Conservation (phyloP, 371 early-diverging fungal species). For the Mucor irregularis region DNA sequence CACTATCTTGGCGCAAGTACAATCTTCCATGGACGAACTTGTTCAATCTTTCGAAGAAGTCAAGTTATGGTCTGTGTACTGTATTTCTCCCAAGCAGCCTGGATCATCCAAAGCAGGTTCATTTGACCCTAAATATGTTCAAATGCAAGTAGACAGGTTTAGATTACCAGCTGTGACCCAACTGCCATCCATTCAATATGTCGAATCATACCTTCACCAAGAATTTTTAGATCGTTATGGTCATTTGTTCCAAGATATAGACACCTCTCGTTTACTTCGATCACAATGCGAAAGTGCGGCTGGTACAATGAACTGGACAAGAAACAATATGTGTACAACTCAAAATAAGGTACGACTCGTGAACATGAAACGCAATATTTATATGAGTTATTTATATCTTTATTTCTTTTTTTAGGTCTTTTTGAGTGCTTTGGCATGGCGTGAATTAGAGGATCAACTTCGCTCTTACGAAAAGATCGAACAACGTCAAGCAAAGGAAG, state of each 20-base stretch:
- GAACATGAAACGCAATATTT: neutral
- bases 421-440: slow-evolving; percentile 74
- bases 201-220: slow-evolving; percentile 57
- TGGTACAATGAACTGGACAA: slow-evolving; percentile 65
- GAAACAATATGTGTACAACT: slow-evolving; percentile 70
- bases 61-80: slow-evolving; percentile 83
- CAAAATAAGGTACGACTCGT: slow-evolving; percentile 54
- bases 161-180: slow-evolving; percentile 55
- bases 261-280: slow-evolving; percentile 41
- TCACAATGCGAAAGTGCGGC: slow-evolving; percentile 61
- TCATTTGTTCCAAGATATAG: slow-evolving; percentile 42
- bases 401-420: slow-evolving; percentile 51
- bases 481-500: slow-evolving; percentile 39
- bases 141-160: slow-evolving; percentile 56
- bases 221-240: slow-evolving; percentile 75
- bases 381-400: neutral
- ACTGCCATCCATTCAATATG: slow-evolving; percentile 52
- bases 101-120: slow-evolving; percentile 28
- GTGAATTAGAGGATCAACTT: slow-evolving; percentile 65
- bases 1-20: slow-evolving; percentile 63
- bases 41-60: slow-evolving; percentile 80
- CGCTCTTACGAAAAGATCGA: slow-evolving; percentile 51
- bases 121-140: slow-evolving; percentile 62
- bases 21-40: slow-evolving; percentile 75
- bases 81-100: slow-evolving; percentile 72